phyloP scores from a whole-genome alignment of 1,284 basidiomycete genomes.

The Tylopilus sp. region DNA sequence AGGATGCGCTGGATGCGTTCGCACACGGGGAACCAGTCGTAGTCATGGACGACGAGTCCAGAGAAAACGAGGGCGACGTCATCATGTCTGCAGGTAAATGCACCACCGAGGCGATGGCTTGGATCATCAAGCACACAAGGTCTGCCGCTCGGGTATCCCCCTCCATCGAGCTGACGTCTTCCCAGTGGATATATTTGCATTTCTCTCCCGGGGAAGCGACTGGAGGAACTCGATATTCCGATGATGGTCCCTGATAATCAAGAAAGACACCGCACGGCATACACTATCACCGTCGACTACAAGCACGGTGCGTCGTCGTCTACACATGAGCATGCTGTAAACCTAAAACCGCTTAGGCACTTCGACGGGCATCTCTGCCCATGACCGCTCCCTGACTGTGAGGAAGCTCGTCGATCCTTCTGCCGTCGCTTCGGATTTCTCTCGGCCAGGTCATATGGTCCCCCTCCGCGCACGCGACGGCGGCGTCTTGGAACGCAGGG shows the following conservation, averaged over 20 bases:
- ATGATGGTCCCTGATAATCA: constrained; percentile 93
- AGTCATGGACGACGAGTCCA: constrained; percentile 90
- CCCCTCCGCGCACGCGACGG: constrained; percentile 85
- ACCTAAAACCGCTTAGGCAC: constrained; percentile 53
- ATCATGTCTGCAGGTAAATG: constrained; percentile 79
- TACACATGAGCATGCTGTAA: too few species aligned
- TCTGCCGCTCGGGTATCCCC: constrained; percentile 35
- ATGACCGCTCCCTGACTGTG: constrained; percentile 87
- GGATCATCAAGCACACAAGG: constrained; percentile 97
- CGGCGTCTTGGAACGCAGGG: constrained; percentile 79
- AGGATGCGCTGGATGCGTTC: constrained; percentile 78
- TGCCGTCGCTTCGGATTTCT: constrained; percentile 71
- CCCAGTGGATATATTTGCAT: constrained; percentile 92
- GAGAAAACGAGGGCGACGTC: constrained; percentile 94
- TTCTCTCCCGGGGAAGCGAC: constrained; percentile 70
- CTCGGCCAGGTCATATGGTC: constrained; percentile 92
- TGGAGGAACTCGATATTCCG: constrained; percentile 80
- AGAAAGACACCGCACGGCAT: constrained; percentile 90
- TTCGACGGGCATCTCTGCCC: constrained; percentile 94
- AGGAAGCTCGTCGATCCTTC: constrained; percentile 69
- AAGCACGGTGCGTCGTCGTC: constrained; percentile 57
- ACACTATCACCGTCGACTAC: constrained; percentile 96
- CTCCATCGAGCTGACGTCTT: constrained; percentile 9
- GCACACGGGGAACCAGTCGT: constrained; percentile 83
- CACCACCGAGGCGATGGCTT: constrained; percentile 97